Conservation (phyloP, 1,139 yeast species). For the Yamadazyma siamensis region DNA sequence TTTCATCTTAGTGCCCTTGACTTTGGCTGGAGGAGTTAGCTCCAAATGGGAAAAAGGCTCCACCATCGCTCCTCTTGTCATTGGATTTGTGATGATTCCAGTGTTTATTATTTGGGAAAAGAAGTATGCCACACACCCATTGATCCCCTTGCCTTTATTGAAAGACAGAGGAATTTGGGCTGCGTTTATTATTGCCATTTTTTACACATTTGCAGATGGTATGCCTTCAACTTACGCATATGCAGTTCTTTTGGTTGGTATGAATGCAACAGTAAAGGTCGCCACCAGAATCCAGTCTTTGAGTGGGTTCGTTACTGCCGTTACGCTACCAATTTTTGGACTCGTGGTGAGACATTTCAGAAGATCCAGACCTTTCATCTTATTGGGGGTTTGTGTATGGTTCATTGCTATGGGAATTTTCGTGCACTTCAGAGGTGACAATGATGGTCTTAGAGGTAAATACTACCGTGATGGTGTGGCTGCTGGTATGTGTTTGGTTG, state of each 20-base stretch:
- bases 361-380: conserved; percentile 29
- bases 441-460: conserved; percentile 26
- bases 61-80: conserved; percentile 34
- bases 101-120: conserved; percentile 31
- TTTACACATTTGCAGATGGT: conserved; percentile 28
- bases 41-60: conserved; percentile 28
- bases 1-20: conserved; percentile 36
- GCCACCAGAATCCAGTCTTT: conserved; percentile 35
- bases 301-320: conserved; percentile 30
- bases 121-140: conserved; percentile 25
- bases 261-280: conserved; percentile 27
- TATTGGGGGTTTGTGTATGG: conserved; percentile 34
- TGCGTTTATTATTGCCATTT: conserved; percentile 24
- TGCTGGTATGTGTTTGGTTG: conserved; percentile 31
- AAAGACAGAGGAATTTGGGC: conserved; percentile 38
- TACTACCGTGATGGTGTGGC: conserved; percentile 24
- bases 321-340: conserved; percentile 33
- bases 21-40: conserved; percentile 34
- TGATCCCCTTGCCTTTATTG: conserved; percentile 29
- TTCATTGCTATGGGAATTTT: conserved; percentile 33
- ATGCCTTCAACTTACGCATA: conserved; percentile 32
- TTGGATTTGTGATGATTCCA: conserved; percentile 35
- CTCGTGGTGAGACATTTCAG: conserved; percentile 26
- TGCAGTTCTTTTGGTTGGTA: conserved; percentile 33
- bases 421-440: conserved; percentile 30